Evolutionary conservation across 179 eudicot species (phyloP).

Genomic region (Patellifolia procumbens): DNA sequence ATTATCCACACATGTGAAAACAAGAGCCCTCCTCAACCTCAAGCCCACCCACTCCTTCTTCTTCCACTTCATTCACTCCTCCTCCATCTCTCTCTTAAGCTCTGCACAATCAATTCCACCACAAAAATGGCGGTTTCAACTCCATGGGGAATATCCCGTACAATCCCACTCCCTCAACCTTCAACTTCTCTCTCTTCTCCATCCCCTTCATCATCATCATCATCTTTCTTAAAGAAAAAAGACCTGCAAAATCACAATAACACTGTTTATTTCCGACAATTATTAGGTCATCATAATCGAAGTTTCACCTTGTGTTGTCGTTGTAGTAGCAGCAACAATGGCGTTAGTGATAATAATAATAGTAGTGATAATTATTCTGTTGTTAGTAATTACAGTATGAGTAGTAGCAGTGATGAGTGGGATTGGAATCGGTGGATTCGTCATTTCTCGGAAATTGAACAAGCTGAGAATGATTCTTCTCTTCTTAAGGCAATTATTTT

Average conservation of each 20-base stretch:
- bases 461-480: constrained; percentile 71
- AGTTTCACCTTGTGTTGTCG: constrained; percentile 35
- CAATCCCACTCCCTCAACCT: constrained; percentile 46
- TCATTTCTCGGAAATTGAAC: constrained; percentile 79
- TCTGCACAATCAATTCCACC: background rate
- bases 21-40: background rate
- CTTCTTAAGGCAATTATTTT: constrained; percentile 62
- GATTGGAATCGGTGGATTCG: constrained; percentile 96
- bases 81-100: background rate
- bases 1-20: constrained; percentile 15
- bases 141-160: constrained; percentile 50
- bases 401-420: constrained; percentile 47
- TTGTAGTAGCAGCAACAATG: constrained; percentile 28
- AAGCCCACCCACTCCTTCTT: background rate
- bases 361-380: background rate
- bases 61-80: background rate
- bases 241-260: background rate
- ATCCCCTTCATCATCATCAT: background rate
- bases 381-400: background rate
- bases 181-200: constrained; percentile 29
- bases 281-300: constrained; percentile 29
- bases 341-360: too few relatives aligned
- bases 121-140: constrained; percentile 60
- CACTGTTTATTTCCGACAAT: constrained; percentile 17
- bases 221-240: background rate